A percentile compares a stretch with the other conserved stretches of the same genome.
Conservation (phyloP, 2,329 filamentous ascomycete species). For the Sarocladiaceae sp. region DNA sequence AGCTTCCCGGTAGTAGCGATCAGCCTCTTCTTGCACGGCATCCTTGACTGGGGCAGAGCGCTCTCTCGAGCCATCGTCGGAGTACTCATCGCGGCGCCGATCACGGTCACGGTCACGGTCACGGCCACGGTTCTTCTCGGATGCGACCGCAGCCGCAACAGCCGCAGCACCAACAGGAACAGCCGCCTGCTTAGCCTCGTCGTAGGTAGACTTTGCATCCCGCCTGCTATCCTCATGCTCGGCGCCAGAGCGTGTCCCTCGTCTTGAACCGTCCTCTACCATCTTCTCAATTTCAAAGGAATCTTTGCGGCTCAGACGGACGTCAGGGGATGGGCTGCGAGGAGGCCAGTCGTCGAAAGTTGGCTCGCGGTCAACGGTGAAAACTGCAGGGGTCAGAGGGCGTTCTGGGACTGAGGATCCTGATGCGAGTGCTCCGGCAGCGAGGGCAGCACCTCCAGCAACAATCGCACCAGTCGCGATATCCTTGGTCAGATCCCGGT, state of each 20-base stretch:
- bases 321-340: slow-evolving; percentile 20
- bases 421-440: slow-evolving; percentile 41
- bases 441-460: slow-evolving; percentile 21
- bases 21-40: slow-evolving; percentile 51
- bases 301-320: slow-evolving; percentile 44
- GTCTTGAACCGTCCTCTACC: slow-evolving; percentile 23
- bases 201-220: slow-evolving; percentile 38
- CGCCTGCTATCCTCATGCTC: slow-evolving; percentile 35
- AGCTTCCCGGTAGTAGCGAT: slow-evolving; percentile 53
- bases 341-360: slow-evolving; percentile 36
- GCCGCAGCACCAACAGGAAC: slow-evolving; percentile 42
- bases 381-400: slow-evolving; percentile 45
- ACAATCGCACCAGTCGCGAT: slow-evolving; percentile 1
- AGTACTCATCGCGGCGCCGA: slow-evolving; percentile 25
- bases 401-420: slow-evolving; percentile 25
- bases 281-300: slow-evolving; percentile 41
- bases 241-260: slow-evolving; percentile 17
- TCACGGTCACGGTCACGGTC: slow-evolving; percentile 22
- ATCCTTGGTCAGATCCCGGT: slow-evolving; percentile 1
- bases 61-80: slow-evolving; percentile 30
- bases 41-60: slow-evolving; percentile 31
- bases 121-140: slow-evolving; percentile 28
- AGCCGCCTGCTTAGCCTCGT: slow-evolving; percentile 44
- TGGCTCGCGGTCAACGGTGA: slow-evolving; percentile 51
- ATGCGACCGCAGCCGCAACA: slow-evolving; percentile 43